Evolutionary conservation across 2,329 filamentous ascomycete genomes (phyloP).

Genomic region (Fusarium guadeloupense): DNA sequence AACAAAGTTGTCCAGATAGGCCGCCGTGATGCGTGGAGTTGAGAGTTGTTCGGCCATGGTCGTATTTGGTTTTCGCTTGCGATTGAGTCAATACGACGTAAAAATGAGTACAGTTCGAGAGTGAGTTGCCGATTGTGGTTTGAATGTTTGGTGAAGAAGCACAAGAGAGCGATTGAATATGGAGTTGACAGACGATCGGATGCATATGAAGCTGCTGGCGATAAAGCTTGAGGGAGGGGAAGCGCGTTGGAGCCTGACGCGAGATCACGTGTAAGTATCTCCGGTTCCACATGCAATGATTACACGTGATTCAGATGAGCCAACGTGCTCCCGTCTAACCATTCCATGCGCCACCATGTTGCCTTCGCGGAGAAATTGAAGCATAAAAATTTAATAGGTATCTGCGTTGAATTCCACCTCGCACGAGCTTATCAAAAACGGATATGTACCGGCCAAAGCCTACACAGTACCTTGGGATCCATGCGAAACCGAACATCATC

Average conservation of each 20-base stretch:
- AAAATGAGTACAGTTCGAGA: neutral
- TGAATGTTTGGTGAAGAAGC: neutral
- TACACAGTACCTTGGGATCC: too few species aligned
- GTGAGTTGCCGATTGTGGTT: neutral
- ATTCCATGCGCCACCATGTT: too few species aligned
- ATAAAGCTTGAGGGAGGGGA: slow-evolving; percentile 14
- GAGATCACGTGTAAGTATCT: slow-evolving; percentile 31
- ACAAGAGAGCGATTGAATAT: neutral
- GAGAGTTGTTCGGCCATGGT: slow-evolving; percentile 73
- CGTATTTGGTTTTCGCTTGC: slow-evolving; percentile 20
- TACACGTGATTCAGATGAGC: slow-evolving; percentile 19
- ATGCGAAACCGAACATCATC: neutral
- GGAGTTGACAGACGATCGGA: neutral
- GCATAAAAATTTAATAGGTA: neutral
- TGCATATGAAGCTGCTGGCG: slow-evolving; percentile 17
- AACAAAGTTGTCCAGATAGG: slow-evolving; percentile 80
- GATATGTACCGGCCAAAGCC: neutral
- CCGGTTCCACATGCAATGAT: rapidly evolving
- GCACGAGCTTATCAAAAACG: too few species aligned
- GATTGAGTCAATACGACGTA: neutral
- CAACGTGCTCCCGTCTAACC: too few species aligned
- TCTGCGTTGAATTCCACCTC: too few species aligned
- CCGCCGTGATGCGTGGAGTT: slow-evolving; percentile 83
- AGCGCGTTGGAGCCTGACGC: slow-evolving; percentile 32
- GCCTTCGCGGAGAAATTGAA: too few species aligned